Percentiles rank a stretch among this genome's conserved stretches.
These are phyloP conservation scores for Psilocybe mexicana DNA, from an alignment of 1,284 basidiomycete genomes.

Conservation along the genomic window DNA sequence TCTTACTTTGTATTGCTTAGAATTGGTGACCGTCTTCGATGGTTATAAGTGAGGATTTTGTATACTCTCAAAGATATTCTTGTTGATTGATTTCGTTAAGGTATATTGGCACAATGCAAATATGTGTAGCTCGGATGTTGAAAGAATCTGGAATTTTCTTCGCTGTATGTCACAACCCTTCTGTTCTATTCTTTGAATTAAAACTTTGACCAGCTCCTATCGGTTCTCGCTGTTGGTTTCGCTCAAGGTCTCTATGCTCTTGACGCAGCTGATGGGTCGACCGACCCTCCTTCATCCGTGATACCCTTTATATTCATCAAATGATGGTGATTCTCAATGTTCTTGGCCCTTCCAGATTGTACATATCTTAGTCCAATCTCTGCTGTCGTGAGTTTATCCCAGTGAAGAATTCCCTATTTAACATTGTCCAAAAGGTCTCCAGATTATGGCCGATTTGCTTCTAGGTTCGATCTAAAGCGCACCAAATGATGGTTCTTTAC, in stretches of 20 bases:
- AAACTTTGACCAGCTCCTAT: conserved; percentile 56
- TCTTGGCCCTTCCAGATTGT: conserved; percentile 48
- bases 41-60: conserved; percentile 63
- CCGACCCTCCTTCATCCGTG: conserved; percentile 54
- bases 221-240: conserved; percentile 83
- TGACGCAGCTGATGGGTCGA: conserved; percentile 85
- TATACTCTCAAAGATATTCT: not conserved
- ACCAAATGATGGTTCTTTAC: too few species aligned
- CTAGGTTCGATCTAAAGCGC: conserved; percentile 35
- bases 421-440: conserved; percentile 56
- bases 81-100: conserved; percentile 31
- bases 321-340: not conserved
- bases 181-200: not conserved
- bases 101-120: conserved; percentile 84
- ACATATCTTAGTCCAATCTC: conserved; percentile 77
- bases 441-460: conserved; percentile 70
- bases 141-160: conserved; percentile 94
- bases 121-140: conserved; percentile 86
- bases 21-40: conserved; percentile 78
- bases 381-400: conserved; percentile 63
- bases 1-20: conserved; percentile 36
- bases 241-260: conserved; percentile 85
- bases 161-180: conserved; percentile 50
- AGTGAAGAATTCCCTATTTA: not conserved
- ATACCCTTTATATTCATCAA: not conserved